Evolutionary conservation across 1,284 basidiomycete genomes (phyloP).

Genomic region (Malassezia obtusa): DNA sequence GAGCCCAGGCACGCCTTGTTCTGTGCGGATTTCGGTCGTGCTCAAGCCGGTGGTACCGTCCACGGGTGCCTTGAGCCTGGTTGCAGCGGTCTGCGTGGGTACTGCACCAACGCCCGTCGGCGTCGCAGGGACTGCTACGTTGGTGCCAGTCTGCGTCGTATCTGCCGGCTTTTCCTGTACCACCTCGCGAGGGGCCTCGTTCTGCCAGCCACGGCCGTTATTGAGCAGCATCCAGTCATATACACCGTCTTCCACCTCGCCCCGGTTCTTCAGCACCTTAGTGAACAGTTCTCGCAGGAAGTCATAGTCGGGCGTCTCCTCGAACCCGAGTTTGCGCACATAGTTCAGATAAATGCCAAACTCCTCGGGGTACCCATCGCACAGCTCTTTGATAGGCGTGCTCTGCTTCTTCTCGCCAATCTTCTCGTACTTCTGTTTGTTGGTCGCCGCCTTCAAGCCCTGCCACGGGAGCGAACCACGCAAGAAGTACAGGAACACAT

Average conservation of each 20-base stretch:
- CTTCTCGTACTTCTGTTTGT: slow-evolving; percentile 98
- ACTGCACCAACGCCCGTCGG: background rate
- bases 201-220: slow-evolving; percentile 89
- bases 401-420: slow-evolving; percentile 98
- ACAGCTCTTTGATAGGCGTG: slow-evolving; percentile 85
- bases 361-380: slow-evolving; percentile 86
- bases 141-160: background rate
- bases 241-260: slow-evolving; percentile 74
- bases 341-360: slow-evolving; percentile 81
- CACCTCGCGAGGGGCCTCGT: slow-evolving; percentile 42
- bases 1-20: slow-evolving; percentile 1
- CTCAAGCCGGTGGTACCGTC: slow-evolving; percentile 5
- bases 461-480: slow-evolving; percentile 87
- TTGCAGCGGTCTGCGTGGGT: background rate
- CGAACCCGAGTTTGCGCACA: slow-evolving; percentile 75
- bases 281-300: slow-evolving; percentile 83
- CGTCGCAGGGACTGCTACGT: background rate
- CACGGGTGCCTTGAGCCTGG: background rate
- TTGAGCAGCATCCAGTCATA: slow-evolving; percentile 87
- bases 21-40: slow-evolving; percentile 16
- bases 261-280: slow-evolving; percentile 78
- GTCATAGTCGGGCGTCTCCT: slow-evolving; percentile 92
- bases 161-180: background rate
- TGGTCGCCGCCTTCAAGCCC: slow-evolving; percentile 87
- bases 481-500: slow-evolving; percentile 96